Conservation (phyloP, 352 stramenopile species). For the Phytophthora vignae region DNA sequence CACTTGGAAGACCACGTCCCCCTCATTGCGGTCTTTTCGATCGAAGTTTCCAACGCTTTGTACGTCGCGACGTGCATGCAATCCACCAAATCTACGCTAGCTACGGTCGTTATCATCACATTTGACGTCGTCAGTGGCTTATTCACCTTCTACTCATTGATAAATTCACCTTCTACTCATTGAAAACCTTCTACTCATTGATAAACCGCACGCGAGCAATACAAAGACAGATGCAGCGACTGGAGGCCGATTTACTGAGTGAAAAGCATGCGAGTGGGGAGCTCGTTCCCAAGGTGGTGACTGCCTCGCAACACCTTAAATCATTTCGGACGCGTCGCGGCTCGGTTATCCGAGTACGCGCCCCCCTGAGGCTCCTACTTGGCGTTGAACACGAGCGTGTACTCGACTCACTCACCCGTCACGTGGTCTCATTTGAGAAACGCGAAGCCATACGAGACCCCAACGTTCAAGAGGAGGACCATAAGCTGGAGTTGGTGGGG, state of each 20-base stretch:
- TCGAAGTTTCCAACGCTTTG: slow-evolving; percentile 47
- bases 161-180: slow-evolving; percentile 11
- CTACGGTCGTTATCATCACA: slow-evolving; percentile 26
- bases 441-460: background rate
- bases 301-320: slow-evolving; percentile 5
- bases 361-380: background rate
- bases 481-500: slow-evolving; percentile 11
- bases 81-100: slow-evolving; percentile 24
- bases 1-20: slow-evolving; percentile 41
- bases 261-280: background rate
- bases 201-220: slow-evolving; percentile 6
- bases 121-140: slow-evolving; percentile 28
- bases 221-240: background rate
- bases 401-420: background rate
- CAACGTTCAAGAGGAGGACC: background rate
- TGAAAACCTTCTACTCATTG: slow-evolving; percentile 13
- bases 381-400: slow-evolving; percentile 1
- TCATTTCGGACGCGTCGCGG: slow-evolving; percentile 14
- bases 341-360: background rate
- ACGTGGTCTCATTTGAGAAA: slow-evolving; percentile 4
- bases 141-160: slow-evolving; percentile 8
- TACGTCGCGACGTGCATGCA: slow-evolving; percentile 43
- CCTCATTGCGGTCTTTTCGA: slow-evolving; percentile 37
- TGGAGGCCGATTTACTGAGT: background rate
- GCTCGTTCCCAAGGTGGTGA: slow-evolving; percentile 9